These are phyloP conservation scores for Stagonosporopsis vannaccii DNA, from an alignment of 2,329 filamentous ascomycete species.

Conservation along the genomic window DNA sequence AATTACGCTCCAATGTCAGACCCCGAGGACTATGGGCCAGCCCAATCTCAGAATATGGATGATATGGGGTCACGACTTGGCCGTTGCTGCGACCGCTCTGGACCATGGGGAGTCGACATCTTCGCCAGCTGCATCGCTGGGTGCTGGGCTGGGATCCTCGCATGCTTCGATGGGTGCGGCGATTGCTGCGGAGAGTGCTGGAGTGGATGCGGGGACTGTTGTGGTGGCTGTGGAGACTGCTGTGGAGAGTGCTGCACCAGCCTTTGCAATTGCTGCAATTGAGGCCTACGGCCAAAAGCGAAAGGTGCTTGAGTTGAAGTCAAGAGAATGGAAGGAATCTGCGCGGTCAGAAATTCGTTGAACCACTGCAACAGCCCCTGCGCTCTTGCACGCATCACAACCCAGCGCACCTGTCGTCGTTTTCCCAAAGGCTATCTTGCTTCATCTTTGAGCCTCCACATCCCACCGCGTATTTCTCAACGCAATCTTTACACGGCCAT, in stretches of 20 bases:
- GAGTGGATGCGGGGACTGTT: conserved; percentile 10
- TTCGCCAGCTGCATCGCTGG: conserved; percentile 19
- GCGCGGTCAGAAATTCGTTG: not conserved
- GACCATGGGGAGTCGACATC: conserved; percentile 25
- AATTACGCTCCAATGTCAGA: conserved; percentile 18
- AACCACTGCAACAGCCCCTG: not conserved
- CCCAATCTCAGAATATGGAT: conserved; percentile 13
- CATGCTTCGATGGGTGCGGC: conserved; percentile 17
- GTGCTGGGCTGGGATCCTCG: conserved; percentile 19
- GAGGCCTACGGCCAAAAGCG: not conserved
- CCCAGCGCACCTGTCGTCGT: not conserved
- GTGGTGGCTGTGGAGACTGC: conserved; percentile 6
- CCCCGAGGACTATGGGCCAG: conserved; percentile 12
- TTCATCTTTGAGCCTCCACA: not conserved
- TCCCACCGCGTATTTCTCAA: not conserved
- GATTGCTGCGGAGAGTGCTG: conserved; percentile 11
- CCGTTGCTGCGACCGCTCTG: conserved; percentile 19
- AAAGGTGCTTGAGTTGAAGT: not conserved
- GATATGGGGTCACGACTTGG: conserved; percentile 5
- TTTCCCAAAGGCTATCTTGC: not conserved
- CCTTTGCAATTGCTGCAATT: conserved; percentile 8
- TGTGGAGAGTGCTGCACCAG: conserved; percentile 16
- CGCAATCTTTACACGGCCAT: not conserved
- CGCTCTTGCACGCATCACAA: not conserved
- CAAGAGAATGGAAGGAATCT: not conserved